These are phyloP conservation scores for Colletotrichum higginsianum DNA, from an alignment of 2,329 filamentous ascomycete genomes.

Conservation along the genomic window DNA sequence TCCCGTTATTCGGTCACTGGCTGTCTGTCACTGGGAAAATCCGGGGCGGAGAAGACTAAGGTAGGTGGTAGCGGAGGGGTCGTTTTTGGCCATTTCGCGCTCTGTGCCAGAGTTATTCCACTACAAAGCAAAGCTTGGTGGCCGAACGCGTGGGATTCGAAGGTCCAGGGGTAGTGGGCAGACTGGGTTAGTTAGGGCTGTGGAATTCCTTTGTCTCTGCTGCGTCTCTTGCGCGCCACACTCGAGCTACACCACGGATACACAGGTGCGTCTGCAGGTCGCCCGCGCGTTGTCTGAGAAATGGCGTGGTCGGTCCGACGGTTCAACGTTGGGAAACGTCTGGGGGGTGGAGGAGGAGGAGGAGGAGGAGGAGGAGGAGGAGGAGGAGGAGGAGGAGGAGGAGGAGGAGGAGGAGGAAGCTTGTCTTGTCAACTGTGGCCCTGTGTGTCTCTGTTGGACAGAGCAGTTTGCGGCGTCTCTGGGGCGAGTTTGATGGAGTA, in stretches of 20 bases:
- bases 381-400: not conserved
- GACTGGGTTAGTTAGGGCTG: not conserved
- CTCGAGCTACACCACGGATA: not conserved
- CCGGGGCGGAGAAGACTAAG: constrained; percentile 1
- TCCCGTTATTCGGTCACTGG: constrained; percentile 30
- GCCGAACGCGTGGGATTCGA: constrained; percentile 34
- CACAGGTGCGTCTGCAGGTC: not conserved
- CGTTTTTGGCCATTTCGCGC: not conserved
- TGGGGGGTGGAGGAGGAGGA: constrained; percentile 3
- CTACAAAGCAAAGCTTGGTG: not conserved
- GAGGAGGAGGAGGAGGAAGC: not conserved
- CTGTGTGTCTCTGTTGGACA: not conserved
- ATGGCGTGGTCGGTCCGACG: constrained; percentile 21
- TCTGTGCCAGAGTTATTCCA: too few species aligned
- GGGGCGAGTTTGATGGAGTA: not conserved
- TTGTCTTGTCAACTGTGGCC: too few species aligned
- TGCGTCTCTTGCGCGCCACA: not conserved
- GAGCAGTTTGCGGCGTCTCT: not conserved
- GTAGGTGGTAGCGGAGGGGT: not conserved
- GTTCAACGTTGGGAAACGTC: constrained; percentile 7
- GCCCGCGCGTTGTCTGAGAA: not conserved
- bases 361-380: not conserved
- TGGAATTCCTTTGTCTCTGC: not conserved
- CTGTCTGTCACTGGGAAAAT: not conserved
- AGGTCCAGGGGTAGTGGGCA: not conserved